Base-by-base conservation (phyloP, 2,329 filamentous ascomycete species). In the Epichloe brachyelytri region DNA sequence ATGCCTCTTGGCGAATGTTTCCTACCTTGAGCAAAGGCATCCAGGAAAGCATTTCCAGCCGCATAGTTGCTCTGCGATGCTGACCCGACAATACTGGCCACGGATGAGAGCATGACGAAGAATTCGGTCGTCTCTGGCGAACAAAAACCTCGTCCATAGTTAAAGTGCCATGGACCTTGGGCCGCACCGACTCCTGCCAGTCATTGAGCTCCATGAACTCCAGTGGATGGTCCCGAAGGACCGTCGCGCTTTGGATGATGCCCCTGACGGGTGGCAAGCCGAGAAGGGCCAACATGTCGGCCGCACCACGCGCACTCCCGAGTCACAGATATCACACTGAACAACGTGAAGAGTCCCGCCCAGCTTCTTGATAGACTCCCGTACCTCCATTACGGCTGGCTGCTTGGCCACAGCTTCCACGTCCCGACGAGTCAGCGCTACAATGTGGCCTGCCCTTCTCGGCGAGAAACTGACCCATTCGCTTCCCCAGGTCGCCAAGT, bases 121-220 rank as follows among this genome's bases (percentile, higher is more conserved):
- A 79, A 78, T 59, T 77, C 74, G 1, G 76, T 64, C 0, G 26
- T 30, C 26, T 64, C 61, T 0, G 61, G 56, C 36, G 62, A 58
- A 19, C 62, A 55, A 2, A 76, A 65, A 2, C 68, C 19, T 70
- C 63, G 59, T 79, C 74, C 49, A 79, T 68, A 58, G 79, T 79
- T 70, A 72, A 75, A 3, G 71, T 73, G 7, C 74, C 76, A 5
- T 71, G 63, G 0, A 76, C 71, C 59, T 79, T 80, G 55, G 74
- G 71, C 41, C 70, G 64, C 40, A 75, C 68, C 38, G 76, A 73
- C 3, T 66, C 61, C 8, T 63, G 65, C 56, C 73, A 80, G 20
- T 77, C 68, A 0, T 68, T 61, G 55, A 68, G 68, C 0, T 66
- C 68, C 75, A 79, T 79, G 49, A 75, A 74, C 58, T 76, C 73